These are phyloP conservation scores for Lentinula lateritia DNA, from an alignment of 768 basidiomycete genomes.

Conservation along the genomic window DNA sequence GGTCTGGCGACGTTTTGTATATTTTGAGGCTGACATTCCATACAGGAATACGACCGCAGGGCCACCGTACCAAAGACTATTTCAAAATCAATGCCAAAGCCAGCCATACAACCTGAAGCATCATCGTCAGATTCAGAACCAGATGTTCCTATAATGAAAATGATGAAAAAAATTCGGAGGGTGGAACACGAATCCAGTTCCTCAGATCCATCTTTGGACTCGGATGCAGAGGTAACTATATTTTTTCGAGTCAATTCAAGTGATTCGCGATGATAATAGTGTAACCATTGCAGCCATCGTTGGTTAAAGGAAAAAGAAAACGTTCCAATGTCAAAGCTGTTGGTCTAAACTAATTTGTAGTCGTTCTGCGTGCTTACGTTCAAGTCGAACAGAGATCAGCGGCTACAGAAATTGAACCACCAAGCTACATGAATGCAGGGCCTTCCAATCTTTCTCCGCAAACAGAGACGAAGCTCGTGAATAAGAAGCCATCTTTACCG, in stretches of 20 bases:
- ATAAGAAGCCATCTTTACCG: not conserved
- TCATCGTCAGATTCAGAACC: not conserved
- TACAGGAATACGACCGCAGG: not conserved
- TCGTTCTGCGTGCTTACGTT: no score
- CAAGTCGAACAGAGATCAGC: no score
- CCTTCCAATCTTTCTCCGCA: not conserved
- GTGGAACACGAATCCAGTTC: not conserved
- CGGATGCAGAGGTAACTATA: not conserved
- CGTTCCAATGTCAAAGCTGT: not conserved
- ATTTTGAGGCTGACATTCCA: not conserved
- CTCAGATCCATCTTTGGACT: not conserved
- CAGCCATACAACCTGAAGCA: no score
- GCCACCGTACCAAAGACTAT: not conserved
- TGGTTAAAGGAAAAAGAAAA: not conserved
- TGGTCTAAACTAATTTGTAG: not conserved
- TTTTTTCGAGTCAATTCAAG: not conserved
- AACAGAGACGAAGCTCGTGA: not conserved
- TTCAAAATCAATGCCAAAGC: no score
- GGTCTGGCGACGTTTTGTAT: not conserved
- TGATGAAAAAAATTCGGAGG: not conserved
- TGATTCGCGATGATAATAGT: not conserved
- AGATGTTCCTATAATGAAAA: not conserved
- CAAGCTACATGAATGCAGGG: not conserved
- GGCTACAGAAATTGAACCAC: not conserved
- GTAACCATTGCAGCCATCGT: not conserved